These are phyloP conservation scores for Metschnikowia matae DNA, from an alignment of 805 yeast species.

Conservation along the genomic window DNA sequence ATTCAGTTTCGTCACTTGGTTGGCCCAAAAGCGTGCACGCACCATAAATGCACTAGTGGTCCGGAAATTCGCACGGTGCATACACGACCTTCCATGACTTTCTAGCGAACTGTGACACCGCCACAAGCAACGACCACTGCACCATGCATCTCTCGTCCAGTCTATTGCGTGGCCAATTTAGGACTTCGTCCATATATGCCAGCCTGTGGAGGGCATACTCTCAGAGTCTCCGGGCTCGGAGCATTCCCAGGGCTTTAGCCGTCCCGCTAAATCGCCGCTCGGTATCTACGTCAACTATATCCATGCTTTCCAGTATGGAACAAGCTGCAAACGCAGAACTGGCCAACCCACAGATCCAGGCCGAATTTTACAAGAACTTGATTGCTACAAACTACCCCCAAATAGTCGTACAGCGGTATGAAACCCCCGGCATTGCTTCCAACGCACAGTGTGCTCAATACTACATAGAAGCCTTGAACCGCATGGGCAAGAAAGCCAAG, in stretches of 20 bases:
- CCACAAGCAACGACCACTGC: not conserved
- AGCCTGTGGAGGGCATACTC: not conserved
- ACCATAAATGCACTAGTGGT: not conserved
- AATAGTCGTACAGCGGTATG: constrained; percentile 89
- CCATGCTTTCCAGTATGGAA: constrained; percentile 50
- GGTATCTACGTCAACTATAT: constrained; percentile 26
- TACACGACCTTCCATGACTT: constrained; percentile 15
- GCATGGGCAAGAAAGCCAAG: constrained; percentile 71
- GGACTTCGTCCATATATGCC: not conserved
- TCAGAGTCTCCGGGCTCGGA: not conserved
- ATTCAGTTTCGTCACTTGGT: no score
- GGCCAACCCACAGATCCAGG: constrained; percentile 67
- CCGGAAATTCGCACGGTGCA: not conserved
- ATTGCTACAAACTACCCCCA: constrained; percentile 88
- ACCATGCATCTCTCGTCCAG: constrained; percentile 1
- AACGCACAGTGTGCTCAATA: constrained; percentile 73
- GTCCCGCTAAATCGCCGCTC: constrained; percentile 1
- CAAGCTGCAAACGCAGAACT: constrained; percentile 80
- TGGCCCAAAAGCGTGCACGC: not conserved
- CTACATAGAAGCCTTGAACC: constrained; percentile 76
- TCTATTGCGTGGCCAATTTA: not conserved
- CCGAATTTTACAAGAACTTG: constrained; percentile 73
- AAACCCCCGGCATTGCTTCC: constrained; percentile 87
- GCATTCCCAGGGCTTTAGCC: not conserved
- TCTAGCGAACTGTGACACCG: constrained; percentile 1